Evolutionary conservation across 148 eudicot genomes (phyloP).

Genomic region (Polygonum aviculare): DNA sequence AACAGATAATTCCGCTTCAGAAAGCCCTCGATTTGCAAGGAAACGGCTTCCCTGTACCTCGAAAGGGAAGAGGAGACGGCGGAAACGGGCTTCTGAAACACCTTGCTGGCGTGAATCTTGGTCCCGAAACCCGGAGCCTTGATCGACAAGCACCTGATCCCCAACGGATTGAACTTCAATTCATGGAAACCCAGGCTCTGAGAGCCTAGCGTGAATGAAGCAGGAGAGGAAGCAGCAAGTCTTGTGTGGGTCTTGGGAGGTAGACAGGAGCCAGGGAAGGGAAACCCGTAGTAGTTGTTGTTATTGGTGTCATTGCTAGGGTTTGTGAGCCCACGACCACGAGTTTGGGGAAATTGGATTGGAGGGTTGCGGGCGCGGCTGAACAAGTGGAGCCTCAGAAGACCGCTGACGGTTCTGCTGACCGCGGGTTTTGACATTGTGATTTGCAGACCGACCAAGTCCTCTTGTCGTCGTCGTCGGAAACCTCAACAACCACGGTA

Average conservation of each 20-base stretch:
- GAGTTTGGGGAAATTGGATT: constrained; percentile 15
- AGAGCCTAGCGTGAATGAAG: constrained; percentile 17
- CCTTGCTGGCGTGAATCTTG: constrained; percentile 33
- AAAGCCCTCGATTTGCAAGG: constrained; percentile 84
- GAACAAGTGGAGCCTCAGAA: constrained; percentile 29
- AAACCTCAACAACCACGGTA: neutral
- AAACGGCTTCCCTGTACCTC: constrained; percentile 57
- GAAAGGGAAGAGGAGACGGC: constrained; percentile 31
- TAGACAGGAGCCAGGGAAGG: constrained; percentile 18
- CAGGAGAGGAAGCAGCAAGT: constrained; percentile 14
- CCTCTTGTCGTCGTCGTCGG: constrained; percentile 9
- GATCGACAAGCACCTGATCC: constrained; percentile 46
- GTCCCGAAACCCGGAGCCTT: constrained; percentile 32
- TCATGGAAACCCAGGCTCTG: constrained; percentile 18
- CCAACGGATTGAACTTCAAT: constrained; percentile 34
- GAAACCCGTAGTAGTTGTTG: constrained; percentile 5
- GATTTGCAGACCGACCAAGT: too few species aligned
- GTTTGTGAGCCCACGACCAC: constrained; percentile 12
- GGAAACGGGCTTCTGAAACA: constrained; percentile 44
- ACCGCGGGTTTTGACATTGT: constrained; percentile 68
- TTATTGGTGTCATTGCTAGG: neutral
- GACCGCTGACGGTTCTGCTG: constrained; percentile 35
- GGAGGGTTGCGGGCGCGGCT: constrained; percentile 22
- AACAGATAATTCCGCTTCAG: constrained; percentile 79
- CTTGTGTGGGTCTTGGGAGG: constrained; percentile 16